Base-by-base conservation (phyloP, 768 basidiomycete genomes). In the Mrakia hoshinonis region DNA sequence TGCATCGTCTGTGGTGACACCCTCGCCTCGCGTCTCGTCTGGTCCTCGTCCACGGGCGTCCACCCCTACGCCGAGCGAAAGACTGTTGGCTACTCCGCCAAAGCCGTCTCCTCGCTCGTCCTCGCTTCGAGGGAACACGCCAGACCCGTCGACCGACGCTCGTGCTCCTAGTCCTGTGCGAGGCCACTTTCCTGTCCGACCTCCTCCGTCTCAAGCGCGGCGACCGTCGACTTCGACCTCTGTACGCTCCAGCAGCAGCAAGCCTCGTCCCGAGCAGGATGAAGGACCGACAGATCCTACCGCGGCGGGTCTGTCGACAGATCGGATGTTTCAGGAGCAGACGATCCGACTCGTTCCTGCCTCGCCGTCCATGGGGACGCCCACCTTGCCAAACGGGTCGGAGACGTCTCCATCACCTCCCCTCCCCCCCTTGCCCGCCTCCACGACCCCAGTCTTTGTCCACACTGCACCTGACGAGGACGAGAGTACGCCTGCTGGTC, bases 381-480 rank as follows among this genome's bases (percentile, higher is more conserved):
- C 70, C 29, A 26, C 51, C 15, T 47, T 66, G 22, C 64, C 64
- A 4, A n/a, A 48, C 22, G 31, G 49, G 49, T 22, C 34, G 46
- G 24, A 29, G 47, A 11, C 63, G 29, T 39, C 13, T 58, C 52
- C n/a, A 47, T 77, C 76, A 29, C 82, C 83, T 51, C 79, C 79
- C 26, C 79, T 82, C 26, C 83, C 85, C 11, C 18, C 58, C 4
- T 31, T 38, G 20, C 31, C 55, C 1, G 12, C 58, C 18, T 81
- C 84, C 22, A 83, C 83, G 11, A 80, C 80, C 62, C 76, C 81
- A 38, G 77, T 77, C 22, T 72, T 77, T 58, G n/a, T 48, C 46
- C 68, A 55, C 58, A 39, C 51, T 4, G 29, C 46, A 20, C 55
- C 47, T 29, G 64, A 51, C 26, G 64, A 38, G 31, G 71, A 60